A percentile compares a stretch with the other conserved stretches of the same genome.
Evolutionary conservation across 345 rosid genomes (phyloP).

Genomic region (Capsella bursapastoris): DNA sequence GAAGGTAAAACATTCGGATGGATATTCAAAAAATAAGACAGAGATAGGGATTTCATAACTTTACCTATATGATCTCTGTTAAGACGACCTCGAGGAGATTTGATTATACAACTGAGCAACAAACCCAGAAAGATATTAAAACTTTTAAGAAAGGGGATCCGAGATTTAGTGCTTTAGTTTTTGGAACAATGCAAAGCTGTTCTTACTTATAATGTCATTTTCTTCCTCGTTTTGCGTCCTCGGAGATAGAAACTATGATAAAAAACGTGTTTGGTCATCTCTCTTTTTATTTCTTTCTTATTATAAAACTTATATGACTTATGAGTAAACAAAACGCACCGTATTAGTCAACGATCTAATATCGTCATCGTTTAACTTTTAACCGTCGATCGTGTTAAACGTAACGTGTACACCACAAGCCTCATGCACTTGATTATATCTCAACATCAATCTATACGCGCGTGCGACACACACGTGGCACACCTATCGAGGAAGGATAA

Average conservation of each 20-base stretch:
- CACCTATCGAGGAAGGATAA: constrained; percentile 15
- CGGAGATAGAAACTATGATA: constrained; percentile 37
- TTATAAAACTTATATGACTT: neutral
- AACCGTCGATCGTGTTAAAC: constrained; percentile 21
- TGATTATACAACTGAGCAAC: constrained; percentile 6
- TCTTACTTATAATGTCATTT: constrained; percentile 16
- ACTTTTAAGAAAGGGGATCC: constrained; percentile 18
- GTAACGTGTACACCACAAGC: no score
- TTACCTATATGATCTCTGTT: constrained; percentile 30
- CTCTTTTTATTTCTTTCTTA: constrained; percentile 28
- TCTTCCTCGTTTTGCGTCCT: constrained; percentile 23
- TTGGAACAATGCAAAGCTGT: constrained; percentile 33
- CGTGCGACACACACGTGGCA: constrained; percentile 32
- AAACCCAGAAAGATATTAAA: neutral
- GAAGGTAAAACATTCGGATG: neutral
- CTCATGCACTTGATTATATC: neutral
- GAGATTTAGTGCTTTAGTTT: constrained; percentile 36
- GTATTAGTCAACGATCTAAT: constrained; percentile 15
- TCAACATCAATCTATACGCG: constrained; percentile 19
- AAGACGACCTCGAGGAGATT: neutral
- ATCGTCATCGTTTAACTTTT: neutral
- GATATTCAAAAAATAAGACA: neutral
- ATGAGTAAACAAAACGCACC: constrained; percentile 40
- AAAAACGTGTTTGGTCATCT: constrained; percentile 73
- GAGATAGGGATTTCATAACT: neutral